A percentile compares a stretch with the other conserved stretches of the same genome.
Conservation (phyloP, 1,139 yeast genomes). For the Lodderomyces elongisporus region DNA sequence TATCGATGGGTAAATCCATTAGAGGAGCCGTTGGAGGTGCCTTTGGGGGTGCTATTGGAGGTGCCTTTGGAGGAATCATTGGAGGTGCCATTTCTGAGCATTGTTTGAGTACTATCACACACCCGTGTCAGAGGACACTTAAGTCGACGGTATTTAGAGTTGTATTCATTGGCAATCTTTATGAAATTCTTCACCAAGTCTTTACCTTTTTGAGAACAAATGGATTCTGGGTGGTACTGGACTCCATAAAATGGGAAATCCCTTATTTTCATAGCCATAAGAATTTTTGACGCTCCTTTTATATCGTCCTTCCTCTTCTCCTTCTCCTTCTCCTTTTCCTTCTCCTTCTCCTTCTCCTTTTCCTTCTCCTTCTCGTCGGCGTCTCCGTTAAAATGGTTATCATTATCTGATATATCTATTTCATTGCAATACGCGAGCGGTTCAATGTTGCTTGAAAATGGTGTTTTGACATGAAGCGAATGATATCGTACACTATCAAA, state of each 20-base stretch:
- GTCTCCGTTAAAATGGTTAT: too few relatives aligned
- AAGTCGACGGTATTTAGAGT: background rate
- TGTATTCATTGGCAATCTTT: conserved; percentile 40
- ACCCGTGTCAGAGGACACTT: too few relatives aligned
- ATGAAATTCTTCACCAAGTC: conserved; percentile 61
- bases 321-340: too few relatives aligned
- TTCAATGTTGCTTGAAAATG: conserved; percentile 27
- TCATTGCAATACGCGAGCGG: conserved; percentile 56
- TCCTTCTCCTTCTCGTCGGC: too few relatives aligned
- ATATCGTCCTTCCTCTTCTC: too few relatives aligned
- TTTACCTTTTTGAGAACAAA: conserved; percentile 70
- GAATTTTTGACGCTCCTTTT: conserved; percentile 27
- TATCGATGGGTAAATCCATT: background rate
- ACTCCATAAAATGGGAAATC: conserved; percentile 79
- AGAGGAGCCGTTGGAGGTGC: conserved; percentile 9
- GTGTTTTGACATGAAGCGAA: conserved; percentile 57
- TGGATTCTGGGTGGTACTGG: conserved; percentile 95
- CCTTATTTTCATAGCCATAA: conserved; percentile 77
- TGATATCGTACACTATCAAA: conserved; percentile 84
- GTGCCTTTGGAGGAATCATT: conserved; percentile 12
- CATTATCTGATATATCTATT: too few relatives aligned
- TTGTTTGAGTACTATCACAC: too few relatives aligned
- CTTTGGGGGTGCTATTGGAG: too few relatives aligned
- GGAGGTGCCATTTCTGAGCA: conserved; percentile 10
- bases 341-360: too few relatives aligned